Conservation (phyloP, 192 early-diverging fungal species). For the Coemansia sp. region DNA sequence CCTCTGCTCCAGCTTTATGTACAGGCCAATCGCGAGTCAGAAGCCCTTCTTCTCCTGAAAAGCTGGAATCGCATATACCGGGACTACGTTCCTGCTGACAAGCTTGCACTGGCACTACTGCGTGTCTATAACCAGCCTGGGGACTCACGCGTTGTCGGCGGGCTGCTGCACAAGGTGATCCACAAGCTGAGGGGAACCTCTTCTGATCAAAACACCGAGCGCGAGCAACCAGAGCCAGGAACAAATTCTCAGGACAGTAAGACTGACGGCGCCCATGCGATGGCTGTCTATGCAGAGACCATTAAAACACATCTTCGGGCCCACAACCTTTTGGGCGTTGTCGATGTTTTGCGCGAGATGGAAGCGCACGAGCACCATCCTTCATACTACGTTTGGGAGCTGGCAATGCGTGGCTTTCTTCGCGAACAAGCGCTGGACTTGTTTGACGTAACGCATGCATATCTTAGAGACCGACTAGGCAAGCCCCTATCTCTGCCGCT, state of each 20-base stretch:
- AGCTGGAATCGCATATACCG: conserved; percentile 42
- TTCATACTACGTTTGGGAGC: conserved; percentile 30
- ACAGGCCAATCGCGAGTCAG: conserved; percentile 21
- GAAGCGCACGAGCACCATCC: conserved; percentile 14
- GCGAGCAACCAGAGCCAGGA: not conserved
- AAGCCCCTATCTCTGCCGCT: conserved; percentile 46
- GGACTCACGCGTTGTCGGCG: conserved; percentile 15
- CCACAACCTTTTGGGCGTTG: conserved; percentile 32
- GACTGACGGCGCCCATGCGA: not conserved
- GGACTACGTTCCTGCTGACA: conserved; percentile 32
- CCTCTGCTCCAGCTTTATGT: conserved; percentile 48
- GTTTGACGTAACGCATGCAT: conserved; percentile 42
- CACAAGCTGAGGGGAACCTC: not conserved
- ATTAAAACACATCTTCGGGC: conserved; percentile 31
- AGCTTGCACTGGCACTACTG: conserved; percentile 42
- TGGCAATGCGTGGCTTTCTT: conserved; percentile 33
- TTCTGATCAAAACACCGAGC: not conserved
- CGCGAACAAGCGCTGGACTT: conserved; percentile 49
- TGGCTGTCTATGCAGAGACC: conserved; percentile 14
- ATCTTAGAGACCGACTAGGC: conserved; percentile 29
- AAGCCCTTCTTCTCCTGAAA: conserved; percentile 35
- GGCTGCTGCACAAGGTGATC: conserved; percentile 15
- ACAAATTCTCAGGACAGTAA: not conserved
- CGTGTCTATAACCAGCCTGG: conserved; percentile 34
- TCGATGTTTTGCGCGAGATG: conserved; percentile 36